phyloP scores from a whole-genome alignment of 78 protist species.

The Corallochytrium limacisporum region DNA sequence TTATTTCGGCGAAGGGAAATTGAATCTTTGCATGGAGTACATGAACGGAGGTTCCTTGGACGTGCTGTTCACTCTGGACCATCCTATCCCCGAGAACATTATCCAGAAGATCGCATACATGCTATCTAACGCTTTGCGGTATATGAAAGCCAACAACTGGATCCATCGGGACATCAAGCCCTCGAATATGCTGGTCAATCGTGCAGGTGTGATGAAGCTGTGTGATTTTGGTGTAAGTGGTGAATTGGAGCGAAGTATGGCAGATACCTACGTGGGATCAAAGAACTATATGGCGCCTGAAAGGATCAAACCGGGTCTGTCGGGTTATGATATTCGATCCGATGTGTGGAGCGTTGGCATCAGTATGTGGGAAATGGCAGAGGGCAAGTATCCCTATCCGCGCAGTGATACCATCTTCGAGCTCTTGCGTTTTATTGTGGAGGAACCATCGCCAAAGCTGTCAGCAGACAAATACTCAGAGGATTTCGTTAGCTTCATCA shows the following conservation, averaged over 20 bases:
- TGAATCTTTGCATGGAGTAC: conserved; percentile 46
- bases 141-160: conserved; percentile 8
- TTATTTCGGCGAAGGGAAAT: conserved; percentile 7
- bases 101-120: background rate
- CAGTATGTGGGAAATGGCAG: no score
- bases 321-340: no score
- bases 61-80: background rate
- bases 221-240: conserved; percentile 60
- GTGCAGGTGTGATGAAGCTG: conserved; percentile 36
- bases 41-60: conserved; percentile 55
- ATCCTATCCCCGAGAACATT: conserved; percentile 2
- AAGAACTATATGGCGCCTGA: conserved; percentile 79
- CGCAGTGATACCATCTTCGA: no score
- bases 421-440: no score
- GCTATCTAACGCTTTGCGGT: background rate
- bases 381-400: no score
- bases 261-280: conserved; percentile 58
- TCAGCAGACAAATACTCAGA: no score
- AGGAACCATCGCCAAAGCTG: no score
- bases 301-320: conserved; percentile 7
- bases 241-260: conserved; percentile 13
- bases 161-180: conserved; percentile 59
- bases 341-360: no score
- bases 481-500: no score
- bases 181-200: conserved; percentile 42